Evolutionary conservation across 208 protist species (phyloP), one percentile per base, ranked within the genome.

Genomic region (Trypanosomatidae sp.): DNA sequence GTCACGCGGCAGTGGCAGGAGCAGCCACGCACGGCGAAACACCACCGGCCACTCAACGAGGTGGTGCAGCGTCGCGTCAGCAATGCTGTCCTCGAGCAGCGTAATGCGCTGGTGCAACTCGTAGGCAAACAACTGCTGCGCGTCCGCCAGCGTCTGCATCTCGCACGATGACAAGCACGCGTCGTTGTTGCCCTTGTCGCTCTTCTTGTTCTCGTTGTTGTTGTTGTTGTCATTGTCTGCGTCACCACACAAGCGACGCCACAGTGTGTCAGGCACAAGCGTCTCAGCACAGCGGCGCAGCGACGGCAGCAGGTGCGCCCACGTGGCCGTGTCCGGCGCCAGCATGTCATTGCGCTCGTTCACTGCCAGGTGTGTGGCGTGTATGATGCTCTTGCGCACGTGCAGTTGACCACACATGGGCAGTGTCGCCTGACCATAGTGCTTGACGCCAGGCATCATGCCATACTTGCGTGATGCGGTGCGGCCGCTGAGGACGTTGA

Each of bases 41-140:
- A 79, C 23, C 11, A 37, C 15, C 3, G 75, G 77, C 71, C 70
- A 92, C 33, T 63, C 49, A 0, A 86, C 10, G 1, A 88, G 55
- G 19, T 81, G 62, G 13, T 32, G 28, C 23, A 88, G 47, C 43
- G 77, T 64, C 4, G 82, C 82, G 18, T 73, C 60, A 1, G 61
- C 58, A 8, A 92, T 58, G 20, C 71, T 72, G 49, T 92, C 82
- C 53, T 92, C 77, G 15, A 92, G 43, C 8, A 92, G 59, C 2
- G 72, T 66, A 20, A 92, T 37, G 7, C 77, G 77, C 24, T 71
- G 65, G 24, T 71, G 66, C 15, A 92, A 56, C 50, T 92, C 82
- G 41, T 83, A 88, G 23, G 65, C 53, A 48, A 87, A 80, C 10
- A 77, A 43, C 15, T 39, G 40, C 48, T 81, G 71, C 7, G 66